Evolutionary conservation across 1,139 yeast genomes (phyloP), one percentile per base, ranked within the genome.

Genomic region (Yarrowia galli): DNA sequence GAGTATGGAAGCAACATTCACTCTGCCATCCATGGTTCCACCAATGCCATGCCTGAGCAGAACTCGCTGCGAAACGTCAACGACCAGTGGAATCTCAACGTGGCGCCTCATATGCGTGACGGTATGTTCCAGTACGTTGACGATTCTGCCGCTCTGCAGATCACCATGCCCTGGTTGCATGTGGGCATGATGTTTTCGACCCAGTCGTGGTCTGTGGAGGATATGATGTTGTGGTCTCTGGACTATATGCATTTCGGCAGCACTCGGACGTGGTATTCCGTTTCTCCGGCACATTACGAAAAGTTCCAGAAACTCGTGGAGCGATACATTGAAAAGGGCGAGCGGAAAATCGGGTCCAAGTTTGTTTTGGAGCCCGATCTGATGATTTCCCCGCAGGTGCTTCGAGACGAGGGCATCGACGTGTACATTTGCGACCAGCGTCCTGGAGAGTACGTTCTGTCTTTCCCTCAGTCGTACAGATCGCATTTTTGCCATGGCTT

Each of bases 401-500:
- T 89, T 28, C 75, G 79, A 7, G 80, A 83, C 32, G 80, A 85
- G 54, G 87, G 85, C 0, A 85, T 89, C 16, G 79, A 81, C 25
- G 85, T 89, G 72, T 89, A 82, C 71, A 87, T 87, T 68, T 90
- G 91, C 1, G 87, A 91, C 71, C 98, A 92, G 75, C 79, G 84
- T 13, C 89, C 96, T 0, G 92, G 92, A 67, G 96, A 91, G 73
- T 87, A 90, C 72, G 87, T 91, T 67, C 84, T 91, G 1, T 89
- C 96, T 0, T 89, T 87, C 74, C 96, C 97, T 0, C 87, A 84
- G 74, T 92, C 96, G 0, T 89, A 89, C 74, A 92, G 88, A 75
- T 87, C 93, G 0, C 93, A 95, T 0, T 88, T 90, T 78, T 90
- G 90, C 73, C 89, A 87, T 71, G 96, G 96, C 1, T 91, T 87